These are phyloP conservation scores for Tricharina praecox DNA, from an alignment of 495 filamentous ascomycete genomes.

Conservation along the genomic window DNA sequence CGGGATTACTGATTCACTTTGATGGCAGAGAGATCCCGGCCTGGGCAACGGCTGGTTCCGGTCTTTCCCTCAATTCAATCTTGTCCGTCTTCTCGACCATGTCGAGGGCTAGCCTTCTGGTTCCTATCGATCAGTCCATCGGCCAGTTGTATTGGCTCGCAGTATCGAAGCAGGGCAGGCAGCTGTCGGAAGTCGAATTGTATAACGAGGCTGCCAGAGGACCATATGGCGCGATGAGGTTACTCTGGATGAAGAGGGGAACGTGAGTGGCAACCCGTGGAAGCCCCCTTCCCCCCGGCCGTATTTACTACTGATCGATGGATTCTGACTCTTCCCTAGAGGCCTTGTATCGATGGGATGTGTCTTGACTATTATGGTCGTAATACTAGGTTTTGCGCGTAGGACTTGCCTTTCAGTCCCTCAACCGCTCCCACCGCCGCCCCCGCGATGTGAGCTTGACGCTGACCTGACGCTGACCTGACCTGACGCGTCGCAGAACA, in stretches of 20 bases:
- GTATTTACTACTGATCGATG: too few species aligned
- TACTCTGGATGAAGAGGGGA: conserved; percentile 12
- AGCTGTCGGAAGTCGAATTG: conserved; percentile 7
- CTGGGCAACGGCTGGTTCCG: not conserved
- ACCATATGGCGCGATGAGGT: conserved; percentile 7
- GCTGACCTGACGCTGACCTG: not conserved
- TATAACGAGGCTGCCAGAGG: conserved; percentile 16
- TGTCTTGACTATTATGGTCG: not conserved
- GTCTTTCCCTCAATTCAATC: conserved; percentile 18
- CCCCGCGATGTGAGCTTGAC: not conserved
- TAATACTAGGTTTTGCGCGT: not conserved
- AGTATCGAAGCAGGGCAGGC: conserved; percentile 6
- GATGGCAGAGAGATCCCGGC: not conserved
- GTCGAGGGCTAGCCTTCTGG: conserved; percentile 15
- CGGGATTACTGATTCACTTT: not conserved
- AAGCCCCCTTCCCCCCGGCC: too few species aligned
- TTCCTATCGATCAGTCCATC: conserved; percentile 20
- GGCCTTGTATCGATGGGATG: not conserved
- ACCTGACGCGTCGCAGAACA: conserved; percentile 19
- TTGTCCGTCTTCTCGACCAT: conserved; percentile 14
- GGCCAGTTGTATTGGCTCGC: conserved; percentile 24
- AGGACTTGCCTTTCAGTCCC: not conserved
- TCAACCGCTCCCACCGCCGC: not conserved
- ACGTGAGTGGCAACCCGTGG: too few species aligned
- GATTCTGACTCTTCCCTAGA: too few species aligned